Conservation (phyloP, 805 yeast genomes). For the Danielozyma ontarioensis region DNA sequence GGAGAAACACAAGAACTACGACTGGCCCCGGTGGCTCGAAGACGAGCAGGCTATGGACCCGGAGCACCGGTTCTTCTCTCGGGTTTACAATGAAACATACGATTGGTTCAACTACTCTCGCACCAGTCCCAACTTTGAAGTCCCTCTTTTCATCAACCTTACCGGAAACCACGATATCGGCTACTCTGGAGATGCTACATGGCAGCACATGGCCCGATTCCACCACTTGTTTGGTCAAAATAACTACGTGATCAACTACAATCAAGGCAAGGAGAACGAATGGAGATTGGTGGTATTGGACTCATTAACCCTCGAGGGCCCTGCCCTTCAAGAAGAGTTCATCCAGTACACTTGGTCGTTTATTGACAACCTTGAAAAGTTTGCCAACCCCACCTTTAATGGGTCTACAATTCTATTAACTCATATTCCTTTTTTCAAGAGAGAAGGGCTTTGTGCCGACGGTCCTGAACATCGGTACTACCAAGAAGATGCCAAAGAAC, state of each 20-base stretch:
- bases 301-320: conserved; percentile 82
- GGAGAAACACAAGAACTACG: conserved; percentile 46
- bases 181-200: conserved; percentile 89
- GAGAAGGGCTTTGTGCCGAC: conserved; percentile 78
- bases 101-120: conserved; percentile 52
- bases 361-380: conserved; percentile 50
- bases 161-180: conserved; percentile 97
- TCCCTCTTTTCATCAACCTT: conserved; percentile 72
- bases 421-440: conserved; percentile 86
- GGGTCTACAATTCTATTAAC: conserved; percentile 83
- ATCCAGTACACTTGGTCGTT: conserved; percentile 68
- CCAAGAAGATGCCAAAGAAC: conserved; percentile 50
- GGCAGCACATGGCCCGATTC: conserved; percentile 84
- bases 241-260: conserved; percentile 74
- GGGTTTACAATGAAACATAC: conserved; percentile 50
- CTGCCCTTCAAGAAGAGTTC: conserved; percentile 73
- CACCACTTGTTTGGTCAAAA: conserved; percentile 73
- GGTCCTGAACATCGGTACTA: conserved; percentile 60
- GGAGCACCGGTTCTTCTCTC: conserved; percentile 25
- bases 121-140: conserved; percentile 35
- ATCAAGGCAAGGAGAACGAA: conserved; percentile 57
- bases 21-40: conserved; percentile 46
- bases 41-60: conserved; percentile 37
- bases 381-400: conserved; percentile 42
- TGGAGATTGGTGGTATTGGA: conserved; percentile 89